These are phyloP conservation scores for Monosporascus cannonballus DNA, from an alignment of 2,329 filamentous ascomycete species.

Conservation along the genomic window DNA sequence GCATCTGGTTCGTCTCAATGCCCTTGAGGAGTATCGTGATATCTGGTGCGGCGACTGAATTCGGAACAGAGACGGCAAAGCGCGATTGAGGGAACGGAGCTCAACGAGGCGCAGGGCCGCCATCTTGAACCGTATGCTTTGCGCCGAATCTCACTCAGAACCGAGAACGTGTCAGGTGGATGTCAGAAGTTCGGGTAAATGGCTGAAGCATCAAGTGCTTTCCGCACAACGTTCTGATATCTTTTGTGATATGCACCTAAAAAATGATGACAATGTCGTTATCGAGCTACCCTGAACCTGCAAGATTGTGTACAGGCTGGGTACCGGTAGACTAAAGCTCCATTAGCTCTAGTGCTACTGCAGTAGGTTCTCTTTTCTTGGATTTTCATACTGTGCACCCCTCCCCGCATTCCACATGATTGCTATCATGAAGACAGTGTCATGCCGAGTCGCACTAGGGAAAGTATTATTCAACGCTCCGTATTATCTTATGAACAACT, in stretches of 20 bases:
- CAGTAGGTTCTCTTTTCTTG: no score
- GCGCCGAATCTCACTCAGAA: constrained; percentile 2
- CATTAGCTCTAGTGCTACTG: background rate
- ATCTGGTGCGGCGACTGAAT: constrained; percentile 4
- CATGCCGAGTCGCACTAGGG: no score
- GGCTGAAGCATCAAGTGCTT: no score
- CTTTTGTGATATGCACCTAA: no score
- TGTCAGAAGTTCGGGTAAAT: background rate
- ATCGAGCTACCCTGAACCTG: background rate
- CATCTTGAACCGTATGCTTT: constrained; percentile 8
- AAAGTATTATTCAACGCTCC: no score
- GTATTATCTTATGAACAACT: no score
- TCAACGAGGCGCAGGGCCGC: constrained; percentile 12
- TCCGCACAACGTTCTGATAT: no score
- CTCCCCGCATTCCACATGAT: no score
- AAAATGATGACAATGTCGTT: background rate
- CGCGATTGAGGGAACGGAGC: constrained; percentile 9
- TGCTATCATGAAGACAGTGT: no score
- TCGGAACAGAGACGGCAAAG: constrained; percentile 11
- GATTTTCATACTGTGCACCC: no score
- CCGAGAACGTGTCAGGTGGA: background rate
- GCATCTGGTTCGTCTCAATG: constrained; percentile 1
- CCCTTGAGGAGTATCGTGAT: constrained; percentile 3
- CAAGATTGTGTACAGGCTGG: background rate
- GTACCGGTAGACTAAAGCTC: background rate